Evolutionary conservation across 1,284 basidiomycete genomes (phyloP).

Genomic region (Moesziomyces globuligerus): DNA sequence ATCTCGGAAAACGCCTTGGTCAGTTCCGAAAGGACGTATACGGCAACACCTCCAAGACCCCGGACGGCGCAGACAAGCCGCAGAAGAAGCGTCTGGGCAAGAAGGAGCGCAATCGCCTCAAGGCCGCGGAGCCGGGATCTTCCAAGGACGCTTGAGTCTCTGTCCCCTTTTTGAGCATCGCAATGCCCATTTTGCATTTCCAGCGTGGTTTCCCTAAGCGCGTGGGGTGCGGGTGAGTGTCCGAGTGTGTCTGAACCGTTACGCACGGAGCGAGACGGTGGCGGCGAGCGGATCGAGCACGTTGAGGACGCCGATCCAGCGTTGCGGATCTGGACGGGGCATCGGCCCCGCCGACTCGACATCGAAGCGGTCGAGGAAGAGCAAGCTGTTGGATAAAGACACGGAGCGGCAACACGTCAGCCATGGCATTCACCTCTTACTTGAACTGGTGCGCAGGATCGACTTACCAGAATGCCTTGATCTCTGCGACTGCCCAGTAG

Average conservation of each 20-base stretch:
- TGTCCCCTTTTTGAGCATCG: too few relatives aligned
- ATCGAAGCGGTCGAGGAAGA: constrained; percentile 24
- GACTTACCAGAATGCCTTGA: constrained; percentile 17
- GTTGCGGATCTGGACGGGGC: constrained; percentile 10
- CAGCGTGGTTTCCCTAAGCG: too few relatives aligned
- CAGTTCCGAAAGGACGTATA: constrained; percentile 75
- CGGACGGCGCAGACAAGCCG: constrained; percentile 65
- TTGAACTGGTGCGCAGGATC: too few relatives aligned
- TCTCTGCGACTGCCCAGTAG: constrained; percentile 34
- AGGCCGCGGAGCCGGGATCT: constrained; percentile 21
- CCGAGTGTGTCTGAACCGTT: background rate
- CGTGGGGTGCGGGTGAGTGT: constrained; percentile 1
- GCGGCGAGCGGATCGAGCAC: constrained; percentile 10
- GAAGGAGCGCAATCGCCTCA: constrained; percentile 56
- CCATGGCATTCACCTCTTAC: too few relatives aligned
- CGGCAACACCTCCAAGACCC: constrained; percentile 29
- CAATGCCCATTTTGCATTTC: too few relatives aligned
- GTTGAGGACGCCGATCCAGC: constrained; percentile 22
- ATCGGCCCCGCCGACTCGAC: constrained; percentile 1
- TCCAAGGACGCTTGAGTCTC: constrained; percentile 4
- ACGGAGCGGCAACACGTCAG: too few relatives aligned
- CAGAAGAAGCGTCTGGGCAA: constrained; percentile 67
- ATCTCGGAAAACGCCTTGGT: constrained; percentile 74
- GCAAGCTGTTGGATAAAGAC: too few relatives aligned
- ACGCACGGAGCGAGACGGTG: constrained; percentile 4